Evolutionary conservation across 2,329 filamentous ascomycete genomes (phyloP), one percentile per base, ranked within the genome.

Genomic region (Simplicillium sp.): DNA sequence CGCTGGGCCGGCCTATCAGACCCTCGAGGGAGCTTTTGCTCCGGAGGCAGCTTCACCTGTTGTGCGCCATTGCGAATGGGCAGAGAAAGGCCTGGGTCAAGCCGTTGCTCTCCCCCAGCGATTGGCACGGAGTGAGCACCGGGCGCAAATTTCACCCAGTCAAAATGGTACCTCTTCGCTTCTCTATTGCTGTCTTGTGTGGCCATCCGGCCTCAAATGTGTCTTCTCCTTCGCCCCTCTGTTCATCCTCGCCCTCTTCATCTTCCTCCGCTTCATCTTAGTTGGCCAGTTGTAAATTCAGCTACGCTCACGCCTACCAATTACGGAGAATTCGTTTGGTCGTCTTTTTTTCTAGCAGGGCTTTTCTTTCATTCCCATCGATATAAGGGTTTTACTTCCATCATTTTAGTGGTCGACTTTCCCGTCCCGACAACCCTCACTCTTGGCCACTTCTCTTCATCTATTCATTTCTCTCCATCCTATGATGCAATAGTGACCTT

Each of bases 11-110:
- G 28, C 42, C 42, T 37, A 44, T 44, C 34, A 44, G 18, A 9
- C n/a, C 7, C n/a, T 8, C 15, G 9, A 29, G 7, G 42, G 42
- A 44, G 42, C 42, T 37, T 40, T 40, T 40, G 35, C 42, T 44
- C 42, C 42, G 42, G 31, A 8, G 3, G 15, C 12, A 9, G 16
- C 20, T 37, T 25, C 20, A 25, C 5, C 20, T 20, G 16, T 36
- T 7, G 34, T 33, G 31, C 31, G 35, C 33, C 25, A 39, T 36
- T 40, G 42, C 40, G 40, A 37, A 41, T 41, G 35, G 38, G n/a
- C n/a, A n/a, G n/a, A n/a, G 29, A 31, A 16, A 36, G 37, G 41
- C 12, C 31, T 15, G 13, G 31, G 15, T 33, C 31, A 33, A 15
- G 15, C 31, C 31, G 31, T 33, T 33, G 31, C 31, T 33, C 15